phyloP scores from a whole-genome alignment of 2,329 filamentous ascomycete species.

The Colletotrichum cordylinicola region DNA sequence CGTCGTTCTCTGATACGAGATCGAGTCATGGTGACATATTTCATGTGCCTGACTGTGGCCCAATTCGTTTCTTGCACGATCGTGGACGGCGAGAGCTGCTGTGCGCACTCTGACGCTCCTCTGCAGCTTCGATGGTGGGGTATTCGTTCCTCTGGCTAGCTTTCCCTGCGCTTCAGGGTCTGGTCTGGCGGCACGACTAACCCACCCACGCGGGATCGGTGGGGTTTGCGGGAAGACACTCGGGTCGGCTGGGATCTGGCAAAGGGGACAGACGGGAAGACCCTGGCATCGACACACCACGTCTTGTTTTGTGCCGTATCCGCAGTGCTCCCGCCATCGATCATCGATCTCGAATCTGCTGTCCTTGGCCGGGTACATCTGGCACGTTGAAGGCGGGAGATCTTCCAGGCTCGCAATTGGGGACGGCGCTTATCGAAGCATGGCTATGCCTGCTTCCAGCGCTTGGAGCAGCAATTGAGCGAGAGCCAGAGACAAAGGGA shows the following conservation, averaged over 20 bases:
- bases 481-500: not conserved
- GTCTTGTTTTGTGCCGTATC: not conserved
- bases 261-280: conserved; percentile 1
- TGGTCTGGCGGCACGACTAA: conserved; percentile 1
- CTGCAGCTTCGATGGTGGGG: not conserved
- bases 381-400: conserved; percentile 3
- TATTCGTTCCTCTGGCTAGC: not conserved
- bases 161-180: conserved; percentile 6
- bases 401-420: not conserved
- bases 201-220: conserved; percentile 15
- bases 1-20: not conserved
- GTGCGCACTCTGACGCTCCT: not conserved
- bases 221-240: conserved; percentile 15
- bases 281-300: not conserved
- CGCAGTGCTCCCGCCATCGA: not conserved
- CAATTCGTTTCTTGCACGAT: not conserved
- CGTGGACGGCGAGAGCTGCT: not conserved
- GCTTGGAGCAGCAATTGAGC: not conserved
- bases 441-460: conserved; percentile 13
- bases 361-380: not conserved
- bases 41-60: conserved; percentile 12
- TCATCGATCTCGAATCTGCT: conserved; percentile 1
- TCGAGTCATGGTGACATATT: conserved; percentile 2
- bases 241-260: not conserved
- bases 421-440: not conserved